Evolutionary conservation across 768 basidiomycete species (phyloP), one percentile per base, ranked within the genome.

Genomic region (Kwoniella sp.): DNA sequence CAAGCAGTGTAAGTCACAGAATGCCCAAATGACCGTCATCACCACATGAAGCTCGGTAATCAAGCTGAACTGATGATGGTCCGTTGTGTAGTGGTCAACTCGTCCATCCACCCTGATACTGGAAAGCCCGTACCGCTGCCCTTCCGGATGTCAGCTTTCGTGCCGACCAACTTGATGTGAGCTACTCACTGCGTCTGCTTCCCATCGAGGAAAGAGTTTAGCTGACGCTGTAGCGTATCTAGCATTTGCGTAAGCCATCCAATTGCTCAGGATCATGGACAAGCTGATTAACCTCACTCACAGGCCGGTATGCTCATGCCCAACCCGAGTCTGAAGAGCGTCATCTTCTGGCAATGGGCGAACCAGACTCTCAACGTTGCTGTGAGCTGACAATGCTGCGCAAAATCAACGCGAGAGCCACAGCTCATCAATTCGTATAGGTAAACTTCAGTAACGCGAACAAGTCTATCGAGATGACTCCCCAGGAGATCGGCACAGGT

Each of bases 301-400:
- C 66, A 80, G 78, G 82, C 79, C 9, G 82, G 82, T 22, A 82
- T 83, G 82, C 78, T 83, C 60, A 81, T 80, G 79, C 82, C 82
- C 7, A 82, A 82, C 59, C 75, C 81, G 11, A 69, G 70, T 20
- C 66, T 83, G 37, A 63, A 61, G 25, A 72, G 72, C 38, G 70
- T 73, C 45, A 74, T 78, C 58, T 77, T 79, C 67, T 79, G 78
- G 74, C 78, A 79, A 65, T 79, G 72, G 79, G 77, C 78, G 3
- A 83, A 83, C 67, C 82, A 83, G 71, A 75, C 75, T 1, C 63
- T 83, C 17, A 82, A 82, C 69, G 82, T 81, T 53, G 77, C 75
- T 9, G 69, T 70, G n/a, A 68, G 75, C 66, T 63, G 2, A n/a
- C 52, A 31, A n/a, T 34, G 20, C 29, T 8, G 23, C 1, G n/a